Conservation (phyloP, 116 monocot species). For the Cymodocea nodosa region DNA sequence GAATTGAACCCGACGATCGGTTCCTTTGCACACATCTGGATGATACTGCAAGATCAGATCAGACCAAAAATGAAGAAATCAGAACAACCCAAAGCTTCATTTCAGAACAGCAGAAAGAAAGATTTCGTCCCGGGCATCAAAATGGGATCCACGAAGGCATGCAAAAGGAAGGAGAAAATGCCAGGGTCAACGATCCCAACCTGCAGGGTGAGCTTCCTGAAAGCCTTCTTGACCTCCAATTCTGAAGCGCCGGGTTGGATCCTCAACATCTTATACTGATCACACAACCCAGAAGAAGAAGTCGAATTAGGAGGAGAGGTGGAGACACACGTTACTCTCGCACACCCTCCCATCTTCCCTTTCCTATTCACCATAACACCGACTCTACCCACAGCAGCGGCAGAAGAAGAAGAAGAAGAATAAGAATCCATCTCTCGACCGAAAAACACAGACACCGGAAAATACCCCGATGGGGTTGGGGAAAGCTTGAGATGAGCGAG, state of each 20-base stretch:
- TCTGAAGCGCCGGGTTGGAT: constrained; percentile 67
- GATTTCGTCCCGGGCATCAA: too few species aligned
- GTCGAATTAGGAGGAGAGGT: constrained; percentile 8
- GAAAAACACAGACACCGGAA: too few species aligned
- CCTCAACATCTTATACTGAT: constrained; percentile 46
- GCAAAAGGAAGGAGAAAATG: neutral
- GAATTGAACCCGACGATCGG: constrained; percentile 61
- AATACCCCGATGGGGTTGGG: too few species aligned
- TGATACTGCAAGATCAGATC: constrained; percentile 45
- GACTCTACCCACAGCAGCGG: constrained; percentile 5
- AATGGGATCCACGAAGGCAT: too few species aligned
- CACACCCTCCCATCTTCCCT: neutral
- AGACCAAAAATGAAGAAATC: too few species aligned
- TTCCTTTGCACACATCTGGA: constrained; percentile 85
- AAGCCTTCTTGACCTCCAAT: constrained; percentile 59
- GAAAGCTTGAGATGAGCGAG: too few species aligned
- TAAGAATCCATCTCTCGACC: too few species aligned
- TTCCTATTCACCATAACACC: constrained; percentile 1
- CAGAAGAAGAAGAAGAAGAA: too few species aligned
- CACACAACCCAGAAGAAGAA: constrained; percentile 11
- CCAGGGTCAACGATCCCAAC: neutral
- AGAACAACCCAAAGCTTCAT: too few species aligned
- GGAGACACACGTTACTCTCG: constrained; percentile 2
- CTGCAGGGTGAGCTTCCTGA: constrained; percentile 51
- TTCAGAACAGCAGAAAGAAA: too few species aligned